Evolutionary conservation across 768 basidiomycete genomes (phyloP).

Genomic region (Lanmaoa rubissima): DNA sequence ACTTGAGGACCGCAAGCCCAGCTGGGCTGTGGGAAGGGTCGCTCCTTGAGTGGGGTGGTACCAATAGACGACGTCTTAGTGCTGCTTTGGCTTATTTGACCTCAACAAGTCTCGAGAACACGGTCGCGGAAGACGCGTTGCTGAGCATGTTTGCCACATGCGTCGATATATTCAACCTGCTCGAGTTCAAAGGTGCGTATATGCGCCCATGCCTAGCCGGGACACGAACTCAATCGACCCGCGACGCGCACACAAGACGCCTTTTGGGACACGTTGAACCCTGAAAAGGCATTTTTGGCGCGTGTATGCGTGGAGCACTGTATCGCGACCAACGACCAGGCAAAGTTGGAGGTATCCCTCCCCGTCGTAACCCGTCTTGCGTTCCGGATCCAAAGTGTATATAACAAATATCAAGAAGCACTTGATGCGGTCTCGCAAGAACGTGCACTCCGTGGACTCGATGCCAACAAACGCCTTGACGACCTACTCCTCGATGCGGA

Average conservation of each 20-base stretch:
- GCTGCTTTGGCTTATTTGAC: slow-evolving; percentile 60
- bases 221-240: background rate
- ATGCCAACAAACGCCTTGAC: slow-evolving; percentile 31
- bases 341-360: slow-evolving; percentile 70
- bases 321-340: too few species aligned
- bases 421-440: slow-evolving; percentile 42
- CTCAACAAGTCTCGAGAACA: slow-evolving; percentile 50
- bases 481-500: too few species aligned
- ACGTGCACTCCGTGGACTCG: slow-evolving; percentile 25
- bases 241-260: too few species aligned
- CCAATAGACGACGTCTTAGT: slow-evolving; percentile 40
- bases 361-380: slow-evolving; percentile 87
- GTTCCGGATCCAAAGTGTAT: slow-evolving; percentile 66
- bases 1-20: slow-evolving; percentile 77
- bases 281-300: too few species aligned
- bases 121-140: slow-evolving; percentile 72
- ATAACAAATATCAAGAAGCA: slow-evolving; percentile 58
- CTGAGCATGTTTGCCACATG: too few species aligned
- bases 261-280: too few species aligned
- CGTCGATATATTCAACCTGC: slow-evolving; percentile 59
- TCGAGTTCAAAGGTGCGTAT: slow-evolving; percentile 67
- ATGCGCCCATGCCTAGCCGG: background rate
- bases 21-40: slow-evolving; percentile 69
- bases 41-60: slow-evolving; percentile 51
- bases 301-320: too few species aligned